Conservation (phyloP, 2,329 filamentous ascomycete genomes). For the Xylariomycetidae sp. region DNA sequence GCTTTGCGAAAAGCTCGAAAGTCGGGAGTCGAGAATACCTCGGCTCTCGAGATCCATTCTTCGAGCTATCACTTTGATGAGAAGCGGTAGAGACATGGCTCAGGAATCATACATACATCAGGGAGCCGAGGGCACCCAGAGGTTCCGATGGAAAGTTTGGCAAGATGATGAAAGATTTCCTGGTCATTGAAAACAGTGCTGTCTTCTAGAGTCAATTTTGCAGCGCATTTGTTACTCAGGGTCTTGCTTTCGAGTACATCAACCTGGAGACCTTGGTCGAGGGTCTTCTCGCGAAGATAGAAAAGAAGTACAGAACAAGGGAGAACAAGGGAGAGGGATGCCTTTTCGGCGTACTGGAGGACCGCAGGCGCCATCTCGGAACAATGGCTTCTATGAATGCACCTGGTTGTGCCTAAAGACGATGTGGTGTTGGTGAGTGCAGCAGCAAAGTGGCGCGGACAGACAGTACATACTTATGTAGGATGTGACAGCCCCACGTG, state of each 20-base stretch:
- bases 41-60: conserved; percentile 4
- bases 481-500: too few relatives aligned
- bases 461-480: too few relatives aligned
- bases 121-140: background rate
- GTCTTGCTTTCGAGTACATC: conserved; percentile 1
- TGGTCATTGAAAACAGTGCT: conserved; percentile 1
- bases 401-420: too few relatives aligned
- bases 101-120: background rate
- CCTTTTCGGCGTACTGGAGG: conserved; percentile 2
- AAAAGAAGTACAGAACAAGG: background rate
- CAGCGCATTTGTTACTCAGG: background rate
- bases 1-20: conserved; percentile 5
- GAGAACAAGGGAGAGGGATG: conserved; percentile 1
- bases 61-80: conserved; percentile 1
- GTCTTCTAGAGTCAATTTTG: conserved; percentile 1
- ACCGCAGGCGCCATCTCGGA: too few relatives aligned
- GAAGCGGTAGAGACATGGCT: background rate
- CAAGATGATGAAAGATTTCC: conserved; percentile 1
- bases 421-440: too few relatives aligned
- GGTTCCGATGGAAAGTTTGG: conserved; percentile 1
- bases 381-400: too few relatives aligned
- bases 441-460: too few relatives aligned
- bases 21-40: conserved; percentile 1
- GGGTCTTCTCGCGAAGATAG: conserved; percentile 1
- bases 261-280: background rate